Evolutionary conservation across 2,329 filamentous ascomycete species (phyloP).

Genomic region (Alternaria hordeiaustralica): DNA sequence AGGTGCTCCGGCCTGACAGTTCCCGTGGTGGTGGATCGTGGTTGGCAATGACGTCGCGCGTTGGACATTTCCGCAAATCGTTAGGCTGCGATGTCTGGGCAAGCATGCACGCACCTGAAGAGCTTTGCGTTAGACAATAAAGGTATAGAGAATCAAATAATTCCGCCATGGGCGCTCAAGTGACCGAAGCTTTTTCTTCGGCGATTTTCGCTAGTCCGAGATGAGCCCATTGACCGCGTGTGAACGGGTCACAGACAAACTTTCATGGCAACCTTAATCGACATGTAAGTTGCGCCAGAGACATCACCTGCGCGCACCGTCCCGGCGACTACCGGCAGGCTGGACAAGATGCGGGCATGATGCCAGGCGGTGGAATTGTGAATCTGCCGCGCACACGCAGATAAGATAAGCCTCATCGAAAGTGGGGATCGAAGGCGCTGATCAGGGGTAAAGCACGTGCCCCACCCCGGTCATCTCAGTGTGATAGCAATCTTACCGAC

Average conservation of each 20-base stretch:
- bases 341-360: not conserved
- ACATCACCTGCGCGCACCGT: not conserved
- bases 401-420: constrained; percentile 5
- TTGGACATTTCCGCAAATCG: not conserved
- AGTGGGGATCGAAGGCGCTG: constrained; percentile 8
- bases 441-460: constrained; percentile 17
- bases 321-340: not conserved
- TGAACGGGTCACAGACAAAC: not conserved
- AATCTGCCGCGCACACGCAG: not conserved
- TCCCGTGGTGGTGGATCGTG: not conserved
- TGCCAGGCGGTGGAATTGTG: not conserved
- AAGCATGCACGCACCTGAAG: not conserved
- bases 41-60: not conserved
- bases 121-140: not conserved
- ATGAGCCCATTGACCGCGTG: not conserved
- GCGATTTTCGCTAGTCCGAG: not conserved
- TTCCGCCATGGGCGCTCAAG: not conserved
- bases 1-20: not conserved
- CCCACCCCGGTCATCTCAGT: not conserved
- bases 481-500: constrained; percentile 5
- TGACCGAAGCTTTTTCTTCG: not conserved
- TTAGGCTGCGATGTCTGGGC: not conserved
- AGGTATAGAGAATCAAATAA: not conserved
- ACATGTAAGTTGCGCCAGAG: not conserved
- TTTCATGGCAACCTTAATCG: not conserved